A percentile compares a stretch with the other conserved stretches of the same genome.
These are phyloP conservation scores for Biscogniauxia mediterranea DNA, from an alignment of 2,329 filamentous ascomycete species.

Conservation along the genomic window DNA sequence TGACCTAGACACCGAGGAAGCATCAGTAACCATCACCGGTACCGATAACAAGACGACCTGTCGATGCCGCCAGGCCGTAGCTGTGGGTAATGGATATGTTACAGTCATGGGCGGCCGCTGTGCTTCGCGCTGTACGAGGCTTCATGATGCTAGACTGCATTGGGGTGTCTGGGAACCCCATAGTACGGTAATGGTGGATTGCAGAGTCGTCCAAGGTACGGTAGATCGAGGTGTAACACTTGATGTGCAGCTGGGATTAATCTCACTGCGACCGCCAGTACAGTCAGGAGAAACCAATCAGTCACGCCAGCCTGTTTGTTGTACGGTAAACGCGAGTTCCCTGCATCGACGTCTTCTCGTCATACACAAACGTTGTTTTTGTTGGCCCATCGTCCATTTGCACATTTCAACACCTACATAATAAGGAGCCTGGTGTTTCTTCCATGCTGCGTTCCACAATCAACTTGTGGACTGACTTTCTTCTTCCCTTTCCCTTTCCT, in stretches of 20 bases:
- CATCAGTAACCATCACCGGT: not conserved
- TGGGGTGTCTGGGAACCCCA: slow-evolving; percentile 3
- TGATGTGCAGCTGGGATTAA: slow-evolving; percentile 18
- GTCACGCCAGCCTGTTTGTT: slow-evolving; percentile 15
- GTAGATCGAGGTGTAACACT: slow-evolving; percentile 21
- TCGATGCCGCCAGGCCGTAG: not conserved
- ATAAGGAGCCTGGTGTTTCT: slow-evolving; percentile 15
- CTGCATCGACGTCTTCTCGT: slow-evolving; percentile 25
- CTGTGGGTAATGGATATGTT: not conserved
- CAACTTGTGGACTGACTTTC: not conserved
- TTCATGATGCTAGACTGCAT: slow-evolving; percentile 4
- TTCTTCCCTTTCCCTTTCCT: not conserved
- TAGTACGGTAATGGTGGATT: slow-evolving; percentile 6
- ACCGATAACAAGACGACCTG: too few species aligned
- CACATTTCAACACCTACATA: slow-evolving; percentile 20
- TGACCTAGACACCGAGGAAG: not conserved
- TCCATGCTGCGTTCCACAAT: slow-evolving; percentile 13
- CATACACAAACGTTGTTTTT: slow-evolving; percentile 29
- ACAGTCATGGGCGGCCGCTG: not conserved
- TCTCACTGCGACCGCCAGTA: slow-evolving; percentile 19
- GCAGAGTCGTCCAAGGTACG: slow-evolving; percentile 17
- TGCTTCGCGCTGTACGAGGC: slow-evolving; percentile 5
- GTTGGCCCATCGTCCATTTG: slow-evolving; percentile 21
- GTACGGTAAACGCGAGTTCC: slow-evolving; percentile 21
- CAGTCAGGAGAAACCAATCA: slow-evolving; percentile 18